Evolutionary conservation across 768 basidiomycete species (phyloP).

Genomic region (Boletellus sp.): DNA sequence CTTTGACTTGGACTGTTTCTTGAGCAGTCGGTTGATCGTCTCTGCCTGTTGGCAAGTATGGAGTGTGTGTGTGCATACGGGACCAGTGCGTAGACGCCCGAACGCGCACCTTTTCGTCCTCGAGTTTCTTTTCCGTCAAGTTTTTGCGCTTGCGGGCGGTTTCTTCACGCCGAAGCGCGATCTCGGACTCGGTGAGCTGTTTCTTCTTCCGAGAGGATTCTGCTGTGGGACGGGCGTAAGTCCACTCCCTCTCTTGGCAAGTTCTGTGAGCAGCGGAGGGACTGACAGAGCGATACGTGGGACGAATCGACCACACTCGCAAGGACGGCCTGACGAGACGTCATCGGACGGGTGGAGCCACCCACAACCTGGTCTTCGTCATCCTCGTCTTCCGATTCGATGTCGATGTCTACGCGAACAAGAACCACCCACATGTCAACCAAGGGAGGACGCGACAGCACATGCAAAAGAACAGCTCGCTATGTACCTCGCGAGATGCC

Average conservation of each 20-base stretch:
- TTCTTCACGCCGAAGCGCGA: slow-evolving; percentile 74
- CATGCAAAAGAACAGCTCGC: too few species aligned
- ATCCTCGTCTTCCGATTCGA: slow-evolving; percentile 41
- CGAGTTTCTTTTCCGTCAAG: slow-evolving; percentile 76
- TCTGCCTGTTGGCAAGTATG: slow-evolving; percentile 52
- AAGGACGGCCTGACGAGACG: slow-evolving; percentile 65
- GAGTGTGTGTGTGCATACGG: neutral
- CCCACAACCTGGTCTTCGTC: slow-evolving; percentile 40
- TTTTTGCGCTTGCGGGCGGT: slow-evolving; percentile 79
- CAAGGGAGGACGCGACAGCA: too few species aligned
- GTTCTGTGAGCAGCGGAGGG: neutral
- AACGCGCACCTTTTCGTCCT: slow-evolving; percentile 70
- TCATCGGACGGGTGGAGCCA: slow-evolving; percentile 40
- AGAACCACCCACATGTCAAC: too few species aligned
- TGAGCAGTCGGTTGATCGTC: slow-evolving; percentile 84
- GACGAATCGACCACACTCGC: slow-evolving; percentile 65
- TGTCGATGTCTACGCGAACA: slow-evolving; percentile 23
- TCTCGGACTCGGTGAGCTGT: slow-evolving; percentile 65
- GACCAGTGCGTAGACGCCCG: too few species aligned
- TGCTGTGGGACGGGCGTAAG: neutral
- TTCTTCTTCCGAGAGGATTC: slow-evolving; percentile 49
- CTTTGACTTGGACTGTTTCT: slow-evolving; percentile 73
- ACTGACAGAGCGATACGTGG: slow-evolving; percentile 60
- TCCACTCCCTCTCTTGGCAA: neutral
- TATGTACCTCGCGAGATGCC: slow-evolving; percentile 23